Conservation (phyloP, 352 stramenopile genomes). For the Globisporangium apiculatum region DNA sequence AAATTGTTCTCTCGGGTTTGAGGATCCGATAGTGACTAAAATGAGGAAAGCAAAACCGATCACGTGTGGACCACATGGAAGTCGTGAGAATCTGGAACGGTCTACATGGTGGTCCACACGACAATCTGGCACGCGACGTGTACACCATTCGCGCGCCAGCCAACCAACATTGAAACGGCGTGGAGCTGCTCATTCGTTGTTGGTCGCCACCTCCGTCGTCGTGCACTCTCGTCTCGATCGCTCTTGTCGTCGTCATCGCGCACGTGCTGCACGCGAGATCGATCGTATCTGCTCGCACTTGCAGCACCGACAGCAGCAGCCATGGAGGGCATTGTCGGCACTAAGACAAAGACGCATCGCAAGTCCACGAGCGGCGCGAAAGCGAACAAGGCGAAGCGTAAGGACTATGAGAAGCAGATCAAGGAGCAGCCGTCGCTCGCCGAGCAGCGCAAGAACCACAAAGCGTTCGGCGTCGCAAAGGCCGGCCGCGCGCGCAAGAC, state of each 20-base stretch:
- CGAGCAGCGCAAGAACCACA: conserved; percentile 94
- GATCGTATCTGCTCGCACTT: background rate
- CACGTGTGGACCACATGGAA: no score
- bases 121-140: background rate
- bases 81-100: no score
- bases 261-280: background rate
- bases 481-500: conserved; percentile 92
- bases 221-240: background rate
- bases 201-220: background rate
- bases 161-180: conserved; percentile 14
- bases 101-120: background rate
- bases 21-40: no score
- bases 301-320: background rate
- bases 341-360: conserved; percentile 60
- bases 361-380: conserved; percentile 88
- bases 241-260: background rate
- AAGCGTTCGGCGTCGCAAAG: conserved; percentile 97
- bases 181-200: background rate
- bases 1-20: no score
- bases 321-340: conserved; percentile 24
- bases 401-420: conserved; percentile 83
- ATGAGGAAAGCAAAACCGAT: no score
- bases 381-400: conserved; percentile 94
- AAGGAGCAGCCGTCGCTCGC: conserved; percentile 72
- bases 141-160: background rate